Evolutionary conservation across 805 yeast species (phyloP), one percentile per base, ranked within the genome.

Genomic region (Kazachstania psychrophila): DNA sequence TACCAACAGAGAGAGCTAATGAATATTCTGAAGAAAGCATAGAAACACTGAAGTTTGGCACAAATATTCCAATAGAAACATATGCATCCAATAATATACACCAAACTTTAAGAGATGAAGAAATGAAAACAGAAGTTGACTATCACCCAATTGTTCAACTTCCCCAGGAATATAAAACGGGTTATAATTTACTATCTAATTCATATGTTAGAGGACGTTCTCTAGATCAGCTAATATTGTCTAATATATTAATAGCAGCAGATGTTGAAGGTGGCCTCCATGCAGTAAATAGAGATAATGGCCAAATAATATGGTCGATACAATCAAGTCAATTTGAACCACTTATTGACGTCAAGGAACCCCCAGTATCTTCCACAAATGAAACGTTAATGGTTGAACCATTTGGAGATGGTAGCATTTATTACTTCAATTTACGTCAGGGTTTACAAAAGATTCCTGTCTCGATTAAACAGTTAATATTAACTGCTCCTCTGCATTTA

Each of bases 381-480:
- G 64, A 59, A 35, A 72, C 79, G 0, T 83, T 96, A 89, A 78
- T 89, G 36, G 89, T 92, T 1, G 98, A 92, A 48, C 97, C 97
- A 0, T 73, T 70, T 45, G 79, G 77, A 4, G 95, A 83, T 40
- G 98, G 98, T 1, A 65, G 79, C 0, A 65, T 92, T 3, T 88
- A 79, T 56, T 85, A 77, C 53, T 89, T 89, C 59, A 77, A 83
- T 12, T 76, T 77, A 13, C 73, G 73, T 23, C 55, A 58, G 27
- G 97, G 97, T 0, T 60, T 92, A 17, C 85, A 82, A 51, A 80
- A 75, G 52, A 66, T 92, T 3, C 96, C 96, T 0, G 72, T 89
- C 0, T 70, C 86, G 5, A 82, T 92, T 18, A 74, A 75, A 44
- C 80, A 81, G 42, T 65, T 92, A 38, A 85, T 92, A 0, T 56